These are phyloP conservation scores for Linnemannia hyalina DNA, from an alignment of 192 early-diverging fungal species.

Conservation along the genomic window DNA sequence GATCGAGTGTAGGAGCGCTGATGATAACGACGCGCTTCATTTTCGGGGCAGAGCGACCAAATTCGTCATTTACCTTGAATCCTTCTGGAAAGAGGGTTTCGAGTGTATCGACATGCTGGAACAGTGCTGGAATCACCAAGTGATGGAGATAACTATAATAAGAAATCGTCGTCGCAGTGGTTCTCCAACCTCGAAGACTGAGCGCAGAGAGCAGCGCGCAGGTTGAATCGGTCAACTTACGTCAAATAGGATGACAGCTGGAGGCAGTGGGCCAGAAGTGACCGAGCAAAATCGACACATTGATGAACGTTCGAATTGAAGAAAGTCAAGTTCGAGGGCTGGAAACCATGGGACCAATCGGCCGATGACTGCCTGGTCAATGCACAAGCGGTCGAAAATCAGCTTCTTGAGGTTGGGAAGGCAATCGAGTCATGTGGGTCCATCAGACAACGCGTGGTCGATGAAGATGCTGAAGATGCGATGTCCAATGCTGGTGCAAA, in stretches of 20 bases:
- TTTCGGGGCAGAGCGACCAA: not conserved
- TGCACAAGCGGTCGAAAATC: not conserved
- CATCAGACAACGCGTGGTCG: not conserved
- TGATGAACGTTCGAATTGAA: not conserved
- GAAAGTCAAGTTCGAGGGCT: not conserved
- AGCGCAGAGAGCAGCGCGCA: not conserved
- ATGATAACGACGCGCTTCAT: not conserved
- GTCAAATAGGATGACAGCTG: not conserved
- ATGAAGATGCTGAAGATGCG: not conserved
- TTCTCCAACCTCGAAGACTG: not conserved
- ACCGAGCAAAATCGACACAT: not conserved
- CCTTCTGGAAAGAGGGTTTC: not conserved
- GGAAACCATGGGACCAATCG: not conserved
- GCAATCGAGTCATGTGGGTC: not conserved
- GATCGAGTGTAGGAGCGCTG: not conserved
- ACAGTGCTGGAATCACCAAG: not conserved
- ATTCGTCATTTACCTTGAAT: not conserved
- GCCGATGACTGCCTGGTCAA: not conserved
- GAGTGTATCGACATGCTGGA: not conserved
- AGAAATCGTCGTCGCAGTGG: not conserved
- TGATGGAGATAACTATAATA: not conserved
- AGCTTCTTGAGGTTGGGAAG: not conserved
- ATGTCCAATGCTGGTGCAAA: not conserved
- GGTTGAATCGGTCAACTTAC: not conserved
- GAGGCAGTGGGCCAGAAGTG: not conserved